Conservation (phyloP, 2,329 filamentous ascomycete species). For the Neonectria ditissima region DNA sequence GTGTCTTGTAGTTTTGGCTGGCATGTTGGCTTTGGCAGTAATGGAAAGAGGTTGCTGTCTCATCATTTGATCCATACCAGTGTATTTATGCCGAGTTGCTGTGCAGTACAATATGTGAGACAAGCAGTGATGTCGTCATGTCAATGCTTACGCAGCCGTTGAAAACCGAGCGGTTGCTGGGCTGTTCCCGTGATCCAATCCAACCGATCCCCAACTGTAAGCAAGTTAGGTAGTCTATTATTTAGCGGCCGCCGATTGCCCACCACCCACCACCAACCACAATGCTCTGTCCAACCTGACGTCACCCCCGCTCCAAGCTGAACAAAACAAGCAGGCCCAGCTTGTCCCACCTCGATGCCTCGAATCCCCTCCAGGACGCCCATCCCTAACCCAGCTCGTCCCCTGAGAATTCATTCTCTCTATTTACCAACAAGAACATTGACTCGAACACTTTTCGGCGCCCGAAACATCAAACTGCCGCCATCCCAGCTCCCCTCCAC, state of each 20-base stretch:
- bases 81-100: background rate
- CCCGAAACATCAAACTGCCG: background rate
- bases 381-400: conserved; percentile 23
- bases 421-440: conserved; percentile 13
- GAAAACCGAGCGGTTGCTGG: conserved; percentile 23
- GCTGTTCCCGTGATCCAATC: conserved; percentile 18
- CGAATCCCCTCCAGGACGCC: conserved; percentile 36
- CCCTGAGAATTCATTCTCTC: conserved; percentile 17
- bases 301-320: conserved; percentile 47
- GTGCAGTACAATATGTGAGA: background rate
- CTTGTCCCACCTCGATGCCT: conserved; percentile 31
- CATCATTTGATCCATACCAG: background rate
- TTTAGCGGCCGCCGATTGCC: background rate
- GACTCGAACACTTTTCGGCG: background rate
- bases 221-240: too few relatives aligned
- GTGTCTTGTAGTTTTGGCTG: too few relatives aligned
- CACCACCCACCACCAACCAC: conserved; percentile 12
- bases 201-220: background rate
- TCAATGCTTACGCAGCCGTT: background rate
- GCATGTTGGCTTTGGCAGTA: too few relatives aligned
- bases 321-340: conserved; percentile 29
- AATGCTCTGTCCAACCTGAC: conserved; percentile 38
- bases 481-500: conserved; percentile 10
- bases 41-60: background rate
- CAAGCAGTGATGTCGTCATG: conserved; percentile 18